Base-by-base conservation (phyloP, 1,139 yeast genomes). In the Blastobotrys petasosporus region DNA sequence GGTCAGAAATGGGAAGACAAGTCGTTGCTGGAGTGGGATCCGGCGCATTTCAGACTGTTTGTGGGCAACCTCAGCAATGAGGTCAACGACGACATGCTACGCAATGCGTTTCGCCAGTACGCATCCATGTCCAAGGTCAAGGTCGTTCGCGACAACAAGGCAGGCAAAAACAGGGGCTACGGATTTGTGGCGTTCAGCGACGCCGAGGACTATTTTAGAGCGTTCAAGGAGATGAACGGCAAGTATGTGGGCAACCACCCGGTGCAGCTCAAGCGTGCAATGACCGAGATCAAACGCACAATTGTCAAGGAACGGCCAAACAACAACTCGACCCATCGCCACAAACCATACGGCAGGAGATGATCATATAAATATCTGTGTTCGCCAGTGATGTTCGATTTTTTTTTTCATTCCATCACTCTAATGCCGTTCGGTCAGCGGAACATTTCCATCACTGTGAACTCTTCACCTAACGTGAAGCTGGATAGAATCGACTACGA, bases 211-310 rank as follows among this genome's bases (percentile, higher is more conserved):
- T 84, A 82, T 57, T 69, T 84, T 50, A 67, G 67, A 42, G 88
- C 92, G 2, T 84, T 81, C 64, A 80, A 79, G 58, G 85, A 81
- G 55, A 76, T 82, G 80, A 82, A 84, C 60, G 85, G 86, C 36
- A 82, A 82, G 60, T 83, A 82, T 55, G 73, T 85, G 40, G 94
- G 94, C 0, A 77, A 74, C 53, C 82, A 80, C 54, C 94, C 94
- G 0, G 79, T 84, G 31, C 82, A 77, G 53, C 66, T 84, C 61
- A 80, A 80, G 61, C 70, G 82, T 49, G 90, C 92, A 0, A 79
- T 76, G 49, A 75, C 80, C 5, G 68, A 67, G 41, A 63, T 73
- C 41, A 72, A 71, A 51, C 61, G 69, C 3, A 50, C 59, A 3
- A 57, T 48, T 5, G 51, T 43, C 4, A 53, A 54, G 32, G 45